phyloP scores from a whole-genome alignment of 1,139 yeast species.

The Kluyveromyces marxianus region DNA sequence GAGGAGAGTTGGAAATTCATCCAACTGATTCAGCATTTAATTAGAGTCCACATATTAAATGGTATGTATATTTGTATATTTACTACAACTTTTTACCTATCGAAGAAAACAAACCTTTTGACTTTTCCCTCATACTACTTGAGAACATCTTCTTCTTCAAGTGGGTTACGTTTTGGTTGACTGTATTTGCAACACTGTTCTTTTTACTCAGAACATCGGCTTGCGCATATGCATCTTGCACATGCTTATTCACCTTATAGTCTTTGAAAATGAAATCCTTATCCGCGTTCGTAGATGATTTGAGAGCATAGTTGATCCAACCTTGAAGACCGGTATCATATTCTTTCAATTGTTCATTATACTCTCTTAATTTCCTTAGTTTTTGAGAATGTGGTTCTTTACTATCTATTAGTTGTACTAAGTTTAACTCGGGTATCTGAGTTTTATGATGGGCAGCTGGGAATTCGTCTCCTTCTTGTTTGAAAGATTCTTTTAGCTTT shows the following conservation, averaged over 20 bases:
- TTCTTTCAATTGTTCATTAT: slow-evolving; percentile 15
- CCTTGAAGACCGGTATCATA: slow-evolving; percentile 27
- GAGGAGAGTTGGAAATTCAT: slow-evolving; percentile 32
- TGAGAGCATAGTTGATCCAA: slow-evolving; percentile 29
- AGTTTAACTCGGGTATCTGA: slow-evolving; percentile 19
- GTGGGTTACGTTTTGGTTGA: slow-evolving; percentile 31
- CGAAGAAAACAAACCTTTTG: slow-evolving; percentile 29
- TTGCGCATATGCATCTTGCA: slow-evolving; percentile 29
- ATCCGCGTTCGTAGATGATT: slow-evolving; percentile 21
- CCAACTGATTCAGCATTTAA: slow-evolving; percentile 2
- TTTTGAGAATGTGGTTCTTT: slow-evolving; percentile 20
- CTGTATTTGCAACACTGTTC: slow-evolving; percentile 29
- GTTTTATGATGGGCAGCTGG: neutral
- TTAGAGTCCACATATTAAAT: neutral
- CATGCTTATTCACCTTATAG: slow-evolving; percentile 28
- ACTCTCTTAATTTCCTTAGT: slow-evolving; percentile 17
- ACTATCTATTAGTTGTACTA: slow-evolving; percentile 19
- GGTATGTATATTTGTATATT: neutral
- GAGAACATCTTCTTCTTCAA: slow-evolving; percentile 29
- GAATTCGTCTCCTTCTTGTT: neutral
- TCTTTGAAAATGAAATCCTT: slow-evolving; percentile 26
- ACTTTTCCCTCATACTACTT: slow-evolving; percentile 27
- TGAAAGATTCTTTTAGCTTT: slow-evolving; percentile 5
- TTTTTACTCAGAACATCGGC: slow-evolving; percentile 30
- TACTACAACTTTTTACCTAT: slow-evolving; percentile 24